These are phyloP conservation scores for Aureobasidium lini DNA, from an alignment of 2,329 filamentous ascomycete species.

Conservation along the genomic window DNA sequence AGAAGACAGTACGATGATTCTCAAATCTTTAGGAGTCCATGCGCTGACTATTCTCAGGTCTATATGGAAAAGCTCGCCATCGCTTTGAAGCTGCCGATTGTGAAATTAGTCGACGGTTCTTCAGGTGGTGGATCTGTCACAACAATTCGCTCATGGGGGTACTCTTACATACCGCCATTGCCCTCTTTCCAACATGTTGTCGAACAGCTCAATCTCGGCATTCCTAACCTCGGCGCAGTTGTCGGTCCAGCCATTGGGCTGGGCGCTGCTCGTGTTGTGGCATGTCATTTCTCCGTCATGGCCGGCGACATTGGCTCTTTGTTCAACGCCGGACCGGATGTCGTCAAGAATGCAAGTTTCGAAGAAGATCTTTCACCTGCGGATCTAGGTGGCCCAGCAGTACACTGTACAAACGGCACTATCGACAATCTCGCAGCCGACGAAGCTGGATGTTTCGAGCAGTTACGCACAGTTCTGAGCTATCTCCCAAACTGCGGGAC, in stretches of 20 bases:
- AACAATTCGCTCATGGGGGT: conserved; percentile 48
- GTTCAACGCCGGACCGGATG: conserved; percentile 58
- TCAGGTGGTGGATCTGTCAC: conserved; percentile 57
- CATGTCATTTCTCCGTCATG: conserved; percentile 60
- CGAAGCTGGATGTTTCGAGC: conserved; percentile 55
- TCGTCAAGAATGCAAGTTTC: conserved; percentile 56
- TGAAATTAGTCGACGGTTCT: conserved; percentile 58
- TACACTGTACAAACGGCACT: conserved; percentile 59
- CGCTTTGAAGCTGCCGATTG: conserved; percentile 49
- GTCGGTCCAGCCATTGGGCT: conserved; percentile 57
- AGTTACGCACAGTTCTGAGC: conserved; percentile 49
- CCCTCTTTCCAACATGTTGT: conserved; percentile 47
- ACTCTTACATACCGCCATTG: conserved; percentile 54
- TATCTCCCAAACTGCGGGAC: conserved; percentile 53
- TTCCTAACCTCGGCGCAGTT: conserved; percentile 57
- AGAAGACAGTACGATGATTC: conserved; percentile 21
- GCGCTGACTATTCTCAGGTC: conserved; percentile 41
- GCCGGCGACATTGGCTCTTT: conserved; percentile 53
- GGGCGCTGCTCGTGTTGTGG: conserved; percentile 53
- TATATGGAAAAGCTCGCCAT: conserved; percentile 57
- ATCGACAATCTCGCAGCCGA: conserved; percentile 57
- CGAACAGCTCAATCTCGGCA: conserved; percentile 53
- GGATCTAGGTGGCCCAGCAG: conserved; percentile 52
- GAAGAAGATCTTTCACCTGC: conserved; percentile 54
- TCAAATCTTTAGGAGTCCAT: background rate